Evolutionary conservation across 352 stramenopile genomes (phyloP).

Genomic region (Lagenidium giganteum): DNA sequence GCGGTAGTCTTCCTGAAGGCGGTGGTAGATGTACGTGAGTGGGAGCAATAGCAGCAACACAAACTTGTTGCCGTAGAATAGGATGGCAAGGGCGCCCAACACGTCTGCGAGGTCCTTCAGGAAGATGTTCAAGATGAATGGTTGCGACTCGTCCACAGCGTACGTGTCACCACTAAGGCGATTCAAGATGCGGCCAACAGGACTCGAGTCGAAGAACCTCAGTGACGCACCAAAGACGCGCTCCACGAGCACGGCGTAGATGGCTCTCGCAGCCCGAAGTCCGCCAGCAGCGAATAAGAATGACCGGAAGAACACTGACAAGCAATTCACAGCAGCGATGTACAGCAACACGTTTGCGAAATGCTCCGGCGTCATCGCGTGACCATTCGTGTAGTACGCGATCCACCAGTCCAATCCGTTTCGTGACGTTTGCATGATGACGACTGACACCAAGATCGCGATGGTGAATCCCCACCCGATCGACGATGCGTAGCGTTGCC

Average conservation of each 20-base stretch:
- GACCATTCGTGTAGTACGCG: conserved; percentile 66
- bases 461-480: conserved; percentile 45
- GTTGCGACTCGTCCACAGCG: conserved; percentile 79
- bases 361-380: conserved; percentile 30
- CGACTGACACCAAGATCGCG: conserved; percentile 41
- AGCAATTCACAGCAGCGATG: conserved; percentile 67
- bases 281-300: conserved; percentile 85
- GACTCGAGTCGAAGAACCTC: conserved; percentile 66
- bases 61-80: conserved; percentile 75
- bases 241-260: conserved; percentile 51
- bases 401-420: conserved; percentile 86
- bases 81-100: conserved; percentile 59
- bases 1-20: conserved; percentile 58
- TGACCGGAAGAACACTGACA: conserved; percentile 62
- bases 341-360: conserved; percentile 60
- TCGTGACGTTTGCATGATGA: conserved; percentile 71
- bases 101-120: conserved; percentile 78
- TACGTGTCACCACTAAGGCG: conserved; percentile 80
- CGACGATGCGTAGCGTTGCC: conserved; percentile 45
- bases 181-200: conserved; percentile 68
- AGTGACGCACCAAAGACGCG: conserved; percentile 55
- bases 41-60: conserved; percentile 72
- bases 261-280: conserved; percentile 49
- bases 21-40: conserved; percentile 60
- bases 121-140: conserved; percentile 88